These are phyloP conservation scores for Protomyces arabidopsidicola DNA, from an alignment of 1,139 yeast species.

Conservation along the genomic window DNA sequence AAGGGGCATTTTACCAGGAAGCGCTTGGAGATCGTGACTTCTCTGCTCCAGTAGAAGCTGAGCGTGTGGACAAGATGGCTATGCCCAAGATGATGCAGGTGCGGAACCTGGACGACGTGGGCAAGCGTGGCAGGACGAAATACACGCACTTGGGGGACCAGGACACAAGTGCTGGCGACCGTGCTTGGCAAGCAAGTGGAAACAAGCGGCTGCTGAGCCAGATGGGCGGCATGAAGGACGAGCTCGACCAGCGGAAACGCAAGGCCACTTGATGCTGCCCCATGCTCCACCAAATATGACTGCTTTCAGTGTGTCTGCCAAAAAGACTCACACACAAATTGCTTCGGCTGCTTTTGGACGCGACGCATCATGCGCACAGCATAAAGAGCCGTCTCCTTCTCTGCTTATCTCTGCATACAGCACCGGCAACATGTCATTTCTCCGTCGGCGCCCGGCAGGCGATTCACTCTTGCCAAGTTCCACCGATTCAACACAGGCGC, in stretches of 20 bases:
- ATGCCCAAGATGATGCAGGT: conserved; percentile 39
- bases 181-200: neutral
- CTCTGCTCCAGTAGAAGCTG: conserved; percentile 37
- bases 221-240: neutral
- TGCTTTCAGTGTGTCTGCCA: too few relatives aligned
- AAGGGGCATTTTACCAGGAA: conserved; percentile 42
- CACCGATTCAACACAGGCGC: neutral
- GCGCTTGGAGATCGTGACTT: conserved; percentile 37
- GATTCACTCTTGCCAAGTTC: neutral
- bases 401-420: neutral
- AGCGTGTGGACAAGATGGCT: conserved; percentile 36
- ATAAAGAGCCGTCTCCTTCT: neutral
- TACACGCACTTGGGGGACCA: conserved; percentile 33
- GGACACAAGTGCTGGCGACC: conserved; percentile 28
- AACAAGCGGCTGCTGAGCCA: neutral
- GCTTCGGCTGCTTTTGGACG: neutral
- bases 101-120: conserved; percentile 31
- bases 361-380: neutral
- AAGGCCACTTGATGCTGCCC: too few relatives aligned
- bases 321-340: too few relatives aligned
- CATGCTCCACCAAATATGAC: too few relatives aligned
- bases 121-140: conserved; percentile 33
- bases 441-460: neutral
- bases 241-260: neutral
- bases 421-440: neutral